Evolutionary conservation across 2,329 filamentous ascomycete genomes (phyloP), one percentile per base, ranked within the genome.

Genomic region (Calonectria montana): DNA sequence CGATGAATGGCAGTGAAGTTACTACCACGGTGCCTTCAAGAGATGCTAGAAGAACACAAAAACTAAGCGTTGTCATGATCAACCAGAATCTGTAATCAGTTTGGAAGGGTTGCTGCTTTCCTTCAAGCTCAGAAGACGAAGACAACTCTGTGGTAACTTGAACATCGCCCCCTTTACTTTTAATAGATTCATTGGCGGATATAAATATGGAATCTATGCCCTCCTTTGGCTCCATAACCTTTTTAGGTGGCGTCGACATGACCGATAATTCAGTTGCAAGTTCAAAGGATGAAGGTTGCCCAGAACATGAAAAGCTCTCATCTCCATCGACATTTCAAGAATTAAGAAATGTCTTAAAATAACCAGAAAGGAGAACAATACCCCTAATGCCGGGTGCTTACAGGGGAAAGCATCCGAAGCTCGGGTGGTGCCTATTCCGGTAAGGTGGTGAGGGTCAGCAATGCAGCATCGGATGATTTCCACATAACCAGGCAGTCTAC

Each of bases 81-180:
- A 74, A 73, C 79, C 79, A 80, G 53, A 80, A 80, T 21, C 79
- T 72, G 43, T 75, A 72, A 8, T 72, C 75, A 39, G 39, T 70
- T n/a, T 72, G 71, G 18, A 76, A 76, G 1, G 61, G 12, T 1
- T 61, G 43, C 12, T 8, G 48, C 5, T 53, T 72, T 13, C 8
- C 41, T 2, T 31, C 31, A 1, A 23, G 18, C 35, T 41, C 47
- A 13, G 63, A 7, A 3, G 53, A 50, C 15, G 16, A 41, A 16
- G 57, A 21, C 25, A 62, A 4, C 4, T 62, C 57, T 21, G 57
- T 25, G 3, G 5, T 9, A 43, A 27, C 57, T 18, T 41, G 23
- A 31, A 29, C 8, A n/a, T 7, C 23, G 21, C 39, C 21, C 4
- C 2, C 6, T 10, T 4, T 10, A 29, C 35, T 37, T n/a, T 18